These are phyloP conservation scores for Fusarium sp. DNA, from an alignment of 2,329 filamentous ascomycete species.

Conservation along the genomic window DNA sequence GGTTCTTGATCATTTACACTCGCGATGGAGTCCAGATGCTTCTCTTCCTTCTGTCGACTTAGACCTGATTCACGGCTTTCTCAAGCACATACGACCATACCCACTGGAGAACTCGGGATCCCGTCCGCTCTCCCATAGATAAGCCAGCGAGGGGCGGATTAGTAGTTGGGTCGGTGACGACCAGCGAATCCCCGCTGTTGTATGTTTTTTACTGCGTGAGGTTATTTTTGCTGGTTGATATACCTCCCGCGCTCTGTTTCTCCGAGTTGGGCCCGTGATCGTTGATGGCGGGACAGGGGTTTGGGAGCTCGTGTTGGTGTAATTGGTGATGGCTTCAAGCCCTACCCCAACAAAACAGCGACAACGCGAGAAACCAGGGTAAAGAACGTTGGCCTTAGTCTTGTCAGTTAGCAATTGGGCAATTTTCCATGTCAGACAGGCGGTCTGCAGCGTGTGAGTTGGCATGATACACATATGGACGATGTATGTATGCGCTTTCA, in stretches of 20 bases:
- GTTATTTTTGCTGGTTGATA: conserved; percentile 1
- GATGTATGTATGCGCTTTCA: conserved; percentile 33
- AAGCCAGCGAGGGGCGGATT: not conserved
- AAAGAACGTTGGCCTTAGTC: conserved; percentile 3
- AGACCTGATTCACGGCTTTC: not conserved
- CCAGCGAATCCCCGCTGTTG: not conserved
- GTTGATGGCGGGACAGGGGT: not conserved
- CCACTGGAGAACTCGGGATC: conserved; percentile 1
- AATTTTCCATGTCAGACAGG: conserved; percentile 30
- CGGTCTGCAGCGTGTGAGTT: conserved; percentile 45
- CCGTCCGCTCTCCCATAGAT: conserved; percentile 1
- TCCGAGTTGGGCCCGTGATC: not conserved
- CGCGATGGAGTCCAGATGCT: not conserved
- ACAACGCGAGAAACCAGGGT: conserved; percentile 28
- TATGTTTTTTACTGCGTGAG: not conserved
- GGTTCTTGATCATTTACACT: not conserved
- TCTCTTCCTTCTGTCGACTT: not conserved
- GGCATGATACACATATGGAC: conserved; percentile 43
- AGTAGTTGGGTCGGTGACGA: not conserved
- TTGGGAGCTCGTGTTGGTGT: not conserved
- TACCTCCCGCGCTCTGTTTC: not conserved
- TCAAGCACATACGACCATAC: not conserved
- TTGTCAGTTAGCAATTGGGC: conserved; percentile 34
- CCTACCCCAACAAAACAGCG: conserved; percentile 19
- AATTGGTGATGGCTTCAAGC: conserved; percentile 5